Percentiles rank a stretch among this genome's conserved stretches.
phyloP scores from a whole-genome alignment of 371 early-diverging fungal genomes.

The Apophysomyces ossiformis region DNA sequence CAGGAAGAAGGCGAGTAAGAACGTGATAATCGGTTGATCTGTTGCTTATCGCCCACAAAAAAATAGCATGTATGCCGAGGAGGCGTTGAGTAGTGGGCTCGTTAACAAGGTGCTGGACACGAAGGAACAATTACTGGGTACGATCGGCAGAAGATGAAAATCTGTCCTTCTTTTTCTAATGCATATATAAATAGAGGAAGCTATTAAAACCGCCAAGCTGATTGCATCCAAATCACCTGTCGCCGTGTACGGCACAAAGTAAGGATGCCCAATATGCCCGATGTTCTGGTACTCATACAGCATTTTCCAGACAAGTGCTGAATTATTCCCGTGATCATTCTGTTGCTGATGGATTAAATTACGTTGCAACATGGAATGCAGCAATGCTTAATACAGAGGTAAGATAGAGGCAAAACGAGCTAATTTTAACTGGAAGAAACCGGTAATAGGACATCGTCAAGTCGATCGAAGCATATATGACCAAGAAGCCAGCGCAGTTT shows the following conservation, averaged over 20 bases:
- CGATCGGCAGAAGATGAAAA: not conserved
- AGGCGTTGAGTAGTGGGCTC: slow-evolving; percentile 84
- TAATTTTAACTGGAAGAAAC: too few relatives aligned
- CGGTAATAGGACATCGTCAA: slow-evolving; percentile 55
- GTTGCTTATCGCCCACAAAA: not conserved
- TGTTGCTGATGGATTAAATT: slow-evolving; percentile 86
- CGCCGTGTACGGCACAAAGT: slow-evolving; percentile 89
- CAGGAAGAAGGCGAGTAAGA: slow-evolving; percentile 72
- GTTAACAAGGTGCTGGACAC: slow-evolving; percentile 71
- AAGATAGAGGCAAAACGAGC: slow-evolving; percentile 14
- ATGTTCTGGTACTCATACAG: not conserved
- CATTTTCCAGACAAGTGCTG: slow-evolving; percentile 65
- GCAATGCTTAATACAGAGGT: slow-evolving; percentile 80
- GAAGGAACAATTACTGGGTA: slow-evolving; percentile 57
- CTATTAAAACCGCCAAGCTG: slow-evolving; percentile 68
- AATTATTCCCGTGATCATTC: slow-evolving; percentile 92
- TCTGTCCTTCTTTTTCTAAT: not conserved
- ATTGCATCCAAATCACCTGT: slow-evolving; percentile 94
- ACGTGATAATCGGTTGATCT: not conserved
- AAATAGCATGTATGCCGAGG: slow-evolving; percentile 66
- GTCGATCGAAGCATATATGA: slow-evolving; percentile 59
- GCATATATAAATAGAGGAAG: slow-evolving; percentile 46
- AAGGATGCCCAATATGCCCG: slow-evolving; percentile 17
- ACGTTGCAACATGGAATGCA: slow-evolving; percentile 89
- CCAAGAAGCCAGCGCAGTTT: slow-evolving; percentile 61